A percentile compares a stretch with the other conserved stretches of the same genome.
These are phyloP conservation scores for Xylariaceae sp. DNA, from an alignment of 2,329 filamentous ascomycete genomes.

Conservation along the genomic window DNA sequence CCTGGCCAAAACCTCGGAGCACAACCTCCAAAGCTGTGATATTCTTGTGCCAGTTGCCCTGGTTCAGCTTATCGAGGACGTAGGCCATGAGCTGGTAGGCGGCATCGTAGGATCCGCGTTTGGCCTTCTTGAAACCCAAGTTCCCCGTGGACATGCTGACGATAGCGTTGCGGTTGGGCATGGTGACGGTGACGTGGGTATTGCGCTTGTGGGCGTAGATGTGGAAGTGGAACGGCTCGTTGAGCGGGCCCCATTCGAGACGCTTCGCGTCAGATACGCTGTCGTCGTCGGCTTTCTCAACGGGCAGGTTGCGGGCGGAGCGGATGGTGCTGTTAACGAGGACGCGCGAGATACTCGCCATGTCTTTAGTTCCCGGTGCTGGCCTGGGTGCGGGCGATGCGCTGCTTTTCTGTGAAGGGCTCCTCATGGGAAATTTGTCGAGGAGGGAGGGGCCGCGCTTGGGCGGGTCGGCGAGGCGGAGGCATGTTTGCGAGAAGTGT, in stretches of 20 bases:
- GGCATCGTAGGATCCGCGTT: conserved; percentile 81
- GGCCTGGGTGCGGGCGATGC: not conserved
- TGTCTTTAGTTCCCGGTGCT: not conserved
- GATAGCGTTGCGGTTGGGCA: conserved; percentile 75
- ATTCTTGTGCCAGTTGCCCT: conserved; percentile 72
- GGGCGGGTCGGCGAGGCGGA: conserved; percentile 6
- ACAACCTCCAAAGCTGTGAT: conserved; percentile 78
- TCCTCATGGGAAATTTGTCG: not conserved
- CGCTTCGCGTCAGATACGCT: conserved; percentile 17
- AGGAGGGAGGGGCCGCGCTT: not conserved
- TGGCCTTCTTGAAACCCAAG: conserved; percentile 84
- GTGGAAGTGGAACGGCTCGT: conserved; percentile 79
- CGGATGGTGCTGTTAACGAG: conserved; percentile 18
- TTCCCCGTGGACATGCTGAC: conserved; percentile 81
- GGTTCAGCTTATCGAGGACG: conserved; percentile 79
- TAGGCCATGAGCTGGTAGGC: conserved; percentile 87
- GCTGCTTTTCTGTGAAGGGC: not conserved
- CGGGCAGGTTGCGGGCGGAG: conserved; percentile 22
- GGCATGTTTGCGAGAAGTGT: conserved; percentile 40
- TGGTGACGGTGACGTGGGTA: conserved; percentile 86
- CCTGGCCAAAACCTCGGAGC: conserved; percentile 79
- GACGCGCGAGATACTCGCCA: conserved; percentile 14
- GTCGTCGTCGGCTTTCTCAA: conserved; percentile 1
- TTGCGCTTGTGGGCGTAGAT: conserved; percentile 90
- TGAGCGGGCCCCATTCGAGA: conserved; percentile 35